Evolutionary conservation across 208 protist genomes (phyloP), one percentile per base, ranked within the genome.

Genomic region (Endotrypanum monterogeii): DNA sequence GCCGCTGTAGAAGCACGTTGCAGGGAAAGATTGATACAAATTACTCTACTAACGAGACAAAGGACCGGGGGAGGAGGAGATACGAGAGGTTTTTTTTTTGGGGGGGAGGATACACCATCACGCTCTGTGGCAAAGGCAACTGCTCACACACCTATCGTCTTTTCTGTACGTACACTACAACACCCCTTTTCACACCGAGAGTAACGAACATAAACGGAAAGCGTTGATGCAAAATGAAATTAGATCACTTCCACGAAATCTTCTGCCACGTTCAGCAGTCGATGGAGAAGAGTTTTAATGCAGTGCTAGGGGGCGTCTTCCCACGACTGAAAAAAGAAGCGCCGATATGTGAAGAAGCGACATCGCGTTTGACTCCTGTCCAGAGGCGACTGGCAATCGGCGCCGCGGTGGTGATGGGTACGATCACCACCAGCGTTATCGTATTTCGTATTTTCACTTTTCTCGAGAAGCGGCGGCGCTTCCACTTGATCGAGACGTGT

Each of bases 391-490:
- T 85, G 46, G 69, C 74, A 41, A 67, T 84, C n/a, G 84, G 74
- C 28, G 74, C 84, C 16, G 80, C 78, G 12, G 74, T 79, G 6
- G 78, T 86, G 20, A 75, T 73, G 12, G 81, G 81, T 52, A 54
- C 80, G 18, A 76, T 76, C 39, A 70, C 80, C 14, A 79, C 76
- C 61, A 76, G 71, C 69, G 65, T 73, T 20, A 76, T 73, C 20
- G 69, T 80, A 23, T 67, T 79, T 12, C 81, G 83, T 48, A 67
- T 84, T 51, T 76, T 78, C 74, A 81, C 63, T 12, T 55, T 81
- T 3, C 41, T 72, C 37, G 70, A 76, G 76, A 78, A 76, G 61
- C 71, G 61, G 6, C 81, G 83, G 16, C 58, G 74, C 61, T 66
- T n/a, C 23, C 74, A 63, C 62, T 62, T 85, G 12, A 63, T 79